Percentiles rank a stretch among this genome's conserved stretches.
phyloP scores from a whole-genome alignment of 2,329 filamentous ascomycete genomes.

The Lomentospora prolificans region DNA sequence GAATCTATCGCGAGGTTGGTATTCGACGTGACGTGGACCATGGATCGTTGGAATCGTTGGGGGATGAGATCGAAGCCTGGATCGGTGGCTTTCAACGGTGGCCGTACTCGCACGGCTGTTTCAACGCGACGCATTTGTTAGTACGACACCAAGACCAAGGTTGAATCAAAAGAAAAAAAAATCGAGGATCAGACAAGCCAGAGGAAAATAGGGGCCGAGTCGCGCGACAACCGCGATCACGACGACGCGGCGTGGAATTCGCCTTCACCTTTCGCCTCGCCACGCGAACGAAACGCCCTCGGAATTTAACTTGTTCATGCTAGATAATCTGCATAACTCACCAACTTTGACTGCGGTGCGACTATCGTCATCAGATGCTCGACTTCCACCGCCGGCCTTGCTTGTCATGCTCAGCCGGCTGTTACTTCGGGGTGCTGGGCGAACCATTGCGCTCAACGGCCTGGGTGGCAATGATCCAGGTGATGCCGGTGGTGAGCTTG shows the following conservation, averaged over 20 bases:
- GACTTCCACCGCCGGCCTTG: constrained; percentile 65
- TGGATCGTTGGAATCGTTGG: constrained; percentile 86
- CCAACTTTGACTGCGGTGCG: constrained; percentile 94
- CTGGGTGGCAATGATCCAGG: constrained; percentile 49
- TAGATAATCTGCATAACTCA: constrained; percentile 30
- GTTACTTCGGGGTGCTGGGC: constrained; percentile 61
- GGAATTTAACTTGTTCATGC: too few species aligned
- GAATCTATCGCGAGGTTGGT: constrained; percentile 85
- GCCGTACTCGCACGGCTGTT: constrained; percentile 82
- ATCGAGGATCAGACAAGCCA: constrained; percentile 8
- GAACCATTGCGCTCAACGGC: constrained; percentile 73
- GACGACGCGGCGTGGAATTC: neutral
- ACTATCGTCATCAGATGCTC: constrained; percentile 79
- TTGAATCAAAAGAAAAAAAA: neutral
- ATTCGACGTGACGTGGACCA: constrained; percentile 78
- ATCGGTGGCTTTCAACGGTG: constrained; percentile 71
- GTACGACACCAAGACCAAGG: neutral
- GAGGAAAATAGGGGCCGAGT: constrained; percentile 1
- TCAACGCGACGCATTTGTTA: neutral
- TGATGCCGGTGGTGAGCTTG: constrained; percentile 61
- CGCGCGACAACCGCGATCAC: neutral
- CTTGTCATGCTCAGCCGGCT: constrained; percentile 80
- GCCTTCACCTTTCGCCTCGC: too few species aligned
- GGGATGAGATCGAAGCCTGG: constrained; percentile 93
- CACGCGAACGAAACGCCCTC: too few species aligned